Evolutionary conservation across 768 basidiomycete genomes (phyloP).

Genomic region (Boletus speciosus): DNA sequence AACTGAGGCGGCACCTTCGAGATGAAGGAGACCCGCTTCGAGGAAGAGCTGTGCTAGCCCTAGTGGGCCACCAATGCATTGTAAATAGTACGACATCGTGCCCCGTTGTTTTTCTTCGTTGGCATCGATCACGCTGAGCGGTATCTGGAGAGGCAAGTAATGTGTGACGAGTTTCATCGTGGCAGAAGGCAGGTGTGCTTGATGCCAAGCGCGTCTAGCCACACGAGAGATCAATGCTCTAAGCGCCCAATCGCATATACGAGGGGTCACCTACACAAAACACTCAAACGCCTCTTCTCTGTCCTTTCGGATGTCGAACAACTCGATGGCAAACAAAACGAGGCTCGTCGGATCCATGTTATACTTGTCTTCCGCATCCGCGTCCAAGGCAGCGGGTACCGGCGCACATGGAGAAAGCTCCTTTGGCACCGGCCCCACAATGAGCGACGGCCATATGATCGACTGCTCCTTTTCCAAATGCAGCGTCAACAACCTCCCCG

Average conservation of each 20-base stretch:
- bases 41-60: conserved; percentile 74
- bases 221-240: background rate
- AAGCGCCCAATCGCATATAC: background rate
- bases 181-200: conserved; percentile 68
- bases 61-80: conserved; percentile 60
- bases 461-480: conserved; percentile 79
- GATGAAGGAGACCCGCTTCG: conserved; percentile 73
- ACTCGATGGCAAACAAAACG: conserved; percentile 64
- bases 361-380: conserved; percentile 54
- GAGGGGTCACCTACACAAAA: conserved; percentile 54
- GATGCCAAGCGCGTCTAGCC: conserved; percentile 76
- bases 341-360: conserved; percentile 88
- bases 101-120: conserved; percentile 45
- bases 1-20: conserved; percentile 76
- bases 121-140: conserved; percentile 32
- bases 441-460: conserved; percentile 78
- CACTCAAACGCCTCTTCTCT: conserved; percentile 79
- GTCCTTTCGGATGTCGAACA: conserved; percentile 71
- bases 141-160: conserved; percentile 60
- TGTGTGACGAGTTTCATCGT: conserved; percentile 75
- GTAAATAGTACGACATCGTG: conserved; percentile 57
- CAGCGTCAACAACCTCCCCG: conserved; percentile 70
- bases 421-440: conserved; percentile 68
- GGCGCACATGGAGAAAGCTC: conserved; percentile 50
- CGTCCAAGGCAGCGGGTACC: conserved; percentile 52